Base-by-base conservation (phyloP, 345 rosid species). In the Corchorus capsularis region DNA sequence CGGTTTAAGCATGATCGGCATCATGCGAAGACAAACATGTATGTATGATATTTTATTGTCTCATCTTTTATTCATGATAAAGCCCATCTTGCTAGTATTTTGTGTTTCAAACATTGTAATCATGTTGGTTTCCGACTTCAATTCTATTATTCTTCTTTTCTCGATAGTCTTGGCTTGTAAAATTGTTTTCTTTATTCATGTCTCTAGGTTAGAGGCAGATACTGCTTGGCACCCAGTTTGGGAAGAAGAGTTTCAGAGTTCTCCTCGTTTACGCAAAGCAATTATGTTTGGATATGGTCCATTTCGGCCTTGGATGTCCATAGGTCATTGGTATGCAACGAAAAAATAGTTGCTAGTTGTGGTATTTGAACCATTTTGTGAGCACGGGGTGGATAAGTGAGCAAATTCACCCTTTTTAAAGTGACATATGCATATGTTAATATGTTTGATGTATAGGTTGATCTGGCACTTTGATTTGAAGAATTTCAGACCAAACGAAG, bases 21-120 rank as follows among this genome's bases (percentile, higher is more conserved):
- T 86, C 99, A 95, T 74, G 98, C 99, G 72, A 95, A 93, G 83
- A 93, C 99, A 72, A 95, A 95, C 87, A 95, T 95, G 98, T 91
- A 71, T 19, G 86, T 84, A 43, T 57, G 72, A 70, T 68, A 49
- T 39, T 78, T 19, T 64, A 20, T 74, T 32, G 14, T 35, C 61
- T 79, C 27, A 6, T 74, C 43, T 63, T 14, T 77, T 47, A 67
- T 46, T 20, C 69, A 1, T 63, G 3, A 45, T 37, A 55, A 61
- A 47, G 27, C 54, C 37, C 12, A n/a, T 64, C 11, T 77, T 45
- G 14, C 67, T 73, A 37, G 15, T 20, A 4, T 69, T 71, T 55
- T 71, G 2, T 22, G 19, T 34, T 71, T 55, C 63, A 37, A 27
- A 41, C 65, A 54, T 66, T n/a, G 60, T 39, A 32, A 56, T 45